Evolutionary conservation across 2,329 filamentous ascomycete genomes (phyloP), one percentile per base, ranked within the genome.

Genomic region (Claviceps pusilla): DNA sequence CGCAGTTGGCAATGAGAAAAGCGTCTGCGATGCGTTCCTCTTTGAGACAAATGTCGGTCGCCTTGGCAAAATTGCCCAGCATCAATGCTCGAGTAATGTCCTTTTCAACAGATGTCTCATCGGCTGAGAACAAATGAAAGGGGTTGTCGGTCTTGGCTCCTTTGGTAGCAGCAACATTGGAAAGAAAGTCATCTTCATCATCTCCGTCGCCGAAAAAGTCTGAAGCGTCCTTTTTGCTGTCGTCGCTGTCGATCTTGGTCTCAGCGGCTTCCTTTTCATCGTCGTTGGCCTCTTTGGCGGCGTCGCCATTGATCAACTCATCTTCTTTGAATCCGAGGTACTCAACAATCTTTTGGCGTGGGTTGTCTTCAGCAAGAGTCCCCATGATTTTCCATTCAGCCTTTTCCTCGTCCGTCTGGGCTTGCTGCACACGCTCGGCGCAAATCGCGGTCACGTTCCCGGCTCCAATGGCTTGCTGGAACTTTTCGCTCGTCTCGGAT

Each of bases 1-100:
- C 90, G 63, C 90, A 97, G 63, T 97, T 95, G 49, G 94, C 93
- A 65, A 98, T 91, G 74, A 98, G 89, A 71, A 98, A 95, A 43
- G 93, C 93, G 71, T 98, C 93, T 0, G 93, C 93, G 66, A 97
- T 83, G 53, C 90, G 83, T 59, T 94, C 83, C 68, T 96, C 89
- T 63, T 87, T 83, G 16, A 98, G 73, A 62, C 89, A 95, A 52
- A 95, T 81, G 55, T 94, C 87, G 55, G 95, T 84, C 19, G 93
- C 93, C 66, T 86, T 86, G 55, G 90, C 83, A 63, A 98, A 98
- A 59, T 94, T 81, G 7, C 93, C 93, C 10, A 97, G 76, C 73
- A 97, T 86, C 56, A 98, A 72, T 37, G 91, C 86, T 62, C 82
- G 84, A 4, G 93, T 97, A 59, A 98, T 90, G 55, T 80, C 77